Evolutionary conservation across 495 filamentous ascomycete species (phyloP).

Genomic region (Coniosporium apollinis): DNA sequence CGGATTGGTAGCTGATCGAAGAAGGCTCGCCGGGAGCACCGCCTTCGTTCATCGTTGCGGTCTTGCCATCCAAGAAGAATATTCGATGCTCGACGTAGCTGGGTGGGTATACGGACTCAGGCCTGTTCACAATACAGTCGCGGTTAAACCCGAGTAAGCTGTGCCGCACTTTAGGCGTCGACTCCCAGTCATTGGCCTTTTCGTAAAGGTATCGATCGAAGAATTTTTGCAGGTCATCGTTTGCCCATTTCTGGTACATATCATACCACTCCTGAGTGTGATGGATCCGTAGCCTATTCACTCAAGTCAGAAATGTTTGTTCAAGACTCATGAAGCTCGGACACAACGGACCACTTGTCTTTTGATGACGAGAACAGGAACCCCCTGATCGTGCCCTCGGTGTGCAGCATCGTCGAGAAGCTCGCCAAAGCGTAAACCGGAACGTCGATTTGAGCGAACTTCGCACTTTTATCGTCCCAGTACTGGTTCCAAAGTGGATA

Average conservation of each 20-base stretch:
- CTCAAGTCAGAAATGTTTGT: too few species aligned
- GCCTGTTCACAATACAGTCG: neutral
- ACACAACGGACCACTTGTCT: neutral
- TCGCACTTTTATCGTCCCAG: constrained; percentile 4
- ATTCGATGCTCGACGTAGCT: constrained; percentile 20
- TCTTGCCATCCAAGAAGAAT: constrained; percentile 13
- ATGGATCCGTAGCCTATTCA: constrained; percentile 23
- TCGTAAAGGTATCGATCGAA: constrained; percentile 3
- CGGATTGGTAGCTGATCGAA: constrained; percentile 18
- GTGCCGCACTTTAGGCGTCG: neutral
- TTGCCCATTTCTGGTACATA: constrained; percentile 14
- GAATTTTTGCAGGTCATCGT: constrained; percentile 2
- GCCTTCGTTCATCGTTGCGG: neutral
- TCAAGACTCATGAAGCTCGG: constrained; percentile 6
- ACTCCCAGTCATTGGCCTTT: neutral
- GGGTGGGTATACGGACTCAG: constrained; percentile 14
- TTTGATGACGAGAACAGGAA: neutral
- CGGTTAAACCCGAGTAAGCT: neutral
- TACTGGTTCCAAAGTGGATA: constrained; percentile 3
- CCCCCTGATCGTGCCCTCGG: neutral
- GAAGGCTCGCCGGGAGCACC: constrained; percentile 2
- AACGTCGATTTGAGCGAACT: constrained; percentile 3
- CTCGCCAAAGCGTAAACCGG: constrained; percentile 2
- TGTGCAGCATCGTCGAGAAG: neutral
- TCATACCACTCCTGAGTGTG: constrained; percentile 20